Evolutionary conservation across 176 grass and related monocot genomes (phyloP).

Genomic region (Musa itinerans): DNA sequence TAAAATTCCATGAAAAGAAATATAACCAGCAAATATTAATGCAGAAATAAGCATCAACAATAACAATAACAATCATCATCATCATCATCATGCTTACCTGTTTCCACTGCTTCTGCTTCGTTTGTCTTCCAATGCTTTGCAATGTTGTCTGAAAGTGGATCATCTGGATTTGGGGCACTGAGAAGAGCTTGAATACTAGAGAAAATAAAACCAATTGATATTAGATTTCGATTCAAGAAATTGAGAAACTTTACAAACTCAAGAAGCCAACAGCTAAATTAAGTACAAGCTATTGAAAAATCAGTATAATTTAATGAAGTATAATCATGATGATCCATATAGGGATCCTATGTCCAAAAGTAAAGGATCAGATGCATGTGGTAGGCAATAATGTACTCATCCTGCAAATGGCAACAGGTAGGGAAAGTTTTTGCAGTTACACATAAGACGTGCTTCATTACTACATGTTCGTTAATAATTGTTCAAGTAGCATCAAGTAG

Average conservation of each 20-base stretch:
- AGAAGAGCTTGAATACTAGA: neutral
- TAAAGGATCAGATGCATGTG: no score
- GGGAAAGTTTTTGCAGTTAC: no score
- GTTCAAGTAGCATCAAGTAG: neutral
- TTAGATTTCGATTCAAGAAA: neutral
- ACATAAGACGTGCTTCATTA: no score
- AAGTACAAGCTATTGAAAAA: neutral
- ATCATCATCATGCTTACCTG: neutral
- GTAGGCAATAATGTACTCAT: no score
- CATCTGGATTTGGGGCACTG: neutral
- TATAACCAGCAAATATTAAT: neutral
- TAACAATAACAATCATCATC: no score
- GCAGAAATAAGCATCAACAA: no score
- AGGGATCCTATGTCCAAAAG: no score
- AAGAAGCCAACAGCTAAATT: neutral
- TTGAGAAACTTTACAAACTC: neutral
- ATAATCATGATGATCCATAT: neutral
- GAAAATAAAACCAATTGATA: neutral
- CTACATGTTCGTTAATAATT: neutral
- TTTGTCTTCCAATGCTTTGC: constrained; percentile 1
- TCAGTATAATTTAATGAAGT: neutral
- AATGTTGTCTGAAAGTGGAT: constrained; percentile 7
- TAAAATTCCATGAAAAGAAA: neutral
- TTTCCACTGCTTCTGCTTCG: neutral
- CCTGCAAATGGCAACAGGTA: no score